These are phyloP conservation scores for Nicotiana knightiana DNA, from an alignment of 257 asterid species.

Conservation along the genomic window DNA sequence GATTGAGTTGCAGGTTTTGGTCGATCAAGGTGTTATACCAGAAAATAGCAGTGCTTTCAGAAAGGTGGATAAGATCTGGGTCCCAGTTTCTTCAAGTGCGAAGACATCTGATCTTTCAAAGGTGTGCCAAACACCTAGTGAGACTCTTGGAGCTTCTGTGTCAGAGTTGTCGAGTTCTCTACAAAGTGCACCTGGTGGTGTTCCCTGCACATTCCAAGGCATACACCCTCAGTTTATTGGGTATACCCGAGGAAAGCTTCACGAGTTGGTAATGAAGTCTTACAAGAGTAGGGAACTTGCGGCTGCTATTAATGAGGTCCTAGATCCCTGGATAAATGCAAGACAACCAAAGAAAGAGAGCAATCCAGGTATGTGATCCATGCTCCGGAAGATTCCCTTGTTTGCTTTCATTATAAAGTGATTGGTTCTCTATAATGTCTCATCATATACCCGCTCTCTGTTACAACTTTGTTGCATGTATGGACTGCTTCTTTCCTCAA, in stretches of 20 bases:
- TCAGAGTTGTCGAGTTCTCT: constrained; percentile 26
- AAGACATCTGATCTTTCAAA: constrained; percentile 32
- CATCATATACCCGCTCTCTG: background rate
- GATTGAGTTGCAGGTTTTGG: constrained; percentile 75
- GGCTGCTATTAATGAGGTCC: constrained; percentile 96
- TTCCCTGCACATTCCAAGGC: constrained; percentile 51
- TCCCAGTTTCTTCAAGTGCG: constrained; percentile 52
- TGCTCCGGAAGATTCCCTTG: background rate
- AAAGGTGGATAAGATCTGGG: constrained; percentile 85
- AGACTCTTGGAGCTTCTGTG: constrained; percentile 24
- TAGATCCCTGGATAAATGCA: constrained; percentile 96
- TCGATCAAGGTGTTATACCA: constrained; percentile 72
- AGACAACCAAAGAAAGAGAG: constrained; percentile 86
- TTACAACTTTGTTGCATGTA: background rate
- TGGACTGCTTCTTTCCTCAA: background rate
- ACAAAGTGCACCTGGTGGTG: constrained; percentile 19
- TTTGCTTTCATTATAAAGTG: background rate
- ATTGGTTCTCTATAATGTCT: background rate
- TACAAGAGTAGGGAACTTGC: constrained; percentile 96
- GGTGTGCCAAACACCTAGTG: constrained; percentile 25
- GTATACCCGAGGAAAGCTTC: constrained; percentile 90
- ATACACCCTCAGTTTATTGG: constrained; percentile 94
- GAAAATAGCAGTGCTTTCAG: constrained; percentile 74
- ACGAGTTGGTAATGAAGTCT: constrained; percentile 94
- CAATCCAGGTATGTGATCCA: constrained; percentile 48